Base-by-base conservation (phyloP, 352 stramenopile genomes). In the Globisporangium solare region DNA sequence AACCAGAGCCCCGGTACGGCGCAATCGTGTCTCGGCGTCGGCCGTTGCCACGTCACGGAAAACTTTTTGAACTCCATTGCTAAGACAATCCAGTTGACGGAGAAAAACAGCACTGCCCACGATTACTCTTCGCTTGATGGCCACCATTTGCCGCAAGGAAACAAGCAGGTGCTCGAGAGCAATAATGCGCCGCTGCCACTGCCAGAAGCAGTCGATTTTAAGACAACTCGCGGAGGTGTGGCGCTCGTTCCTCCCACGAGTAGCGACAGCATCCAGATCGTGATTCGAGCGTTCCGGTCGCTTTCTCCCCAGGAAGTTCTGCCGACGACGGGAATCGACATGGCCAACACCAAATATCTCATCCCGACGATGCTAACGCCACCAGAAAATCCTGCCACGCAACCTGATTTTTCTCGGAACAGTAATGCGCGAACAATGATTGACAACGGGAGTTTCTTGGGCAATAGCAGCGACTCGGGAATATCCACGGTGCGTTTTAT, bases 321-420 rank as follows among this genome's bases (percentile, higher is more conserved):
- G 12, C 70, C 70, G 1, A 88, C 79, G 0, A 83, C 74, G 1
- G 76, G 79, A 1, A 66, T 89, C 11, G 79, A 90, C 52, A 89
- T 89, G 73, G 83, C 83, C 15, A 79, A 81, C 53, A 51, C 79
- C 50, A 92, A 92, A 56, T 92, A 83, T 58, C 60, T 92, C 18
- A 73, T 92, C 20, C 79, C 83, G 2, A 90, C 83, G 37, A 81
- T 67, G 0, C 53, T 89, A 15, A 61, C 67, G 37, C 54, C 66
- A 39, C 67, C 60, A n/a, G 70, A 74, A 8, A 64, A 76, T 22
- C 32, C 64, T 35, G 20, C 54, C n/a, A 22, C 40, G n/a, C 40
- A 21, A 8, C 24, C 47, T 1, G 21, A 59, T 40, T 61, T 60
- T 47, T 68, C 35, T 1, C 71, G 70, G 10, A 70, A 55, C 8